A percentile compares a stretch with the other conserved stretches of the same genome.
These are phyloP conservation scores for Leccinum sublutescens DNA, from an alignment of 768 basidiomycete species.

Conservation along the genomic window DNA sequence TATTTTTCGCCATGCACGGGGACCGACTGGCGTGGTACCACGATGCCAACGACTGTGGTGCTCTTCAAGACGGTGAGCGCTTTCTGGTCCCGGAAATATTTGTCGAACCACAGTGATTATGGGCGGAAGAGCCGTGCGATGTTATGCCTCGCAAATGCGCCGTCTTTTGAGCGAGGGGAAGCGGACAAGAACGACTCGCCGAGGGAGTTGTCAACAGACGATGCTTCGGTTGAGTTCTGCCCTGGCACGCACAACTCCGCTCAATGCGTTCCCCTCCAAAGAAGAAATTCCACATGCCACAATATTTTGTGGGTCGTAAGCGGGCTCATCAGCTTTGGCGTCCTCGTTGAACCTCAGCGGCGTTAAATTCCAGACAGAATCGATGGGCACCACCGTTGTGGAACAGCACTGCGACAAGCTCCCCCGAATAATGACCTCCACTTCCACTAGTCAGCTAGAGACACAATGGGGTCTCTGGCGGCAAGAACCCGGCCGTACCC, in stretches of 20 bases:
- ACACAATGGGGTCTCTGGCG: not conserved
- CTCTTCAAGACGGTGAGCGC: constrained; percentile 10
- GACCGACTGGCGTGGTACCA: not conserved
- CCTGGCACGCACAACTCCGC: constrained; percentile 20
- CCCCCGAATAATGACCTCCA: not conserved
- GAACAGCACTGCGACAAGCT: not conserved
- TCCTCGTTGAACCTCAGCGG: not conserved
- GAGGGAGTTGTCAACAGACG: not conserved
- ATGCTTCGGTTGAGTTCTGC: not conserved
- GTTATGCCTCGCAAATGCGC: not conserved
- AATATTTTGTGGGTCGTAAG: not conserved
- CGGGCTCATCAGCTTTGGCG: not conserved
- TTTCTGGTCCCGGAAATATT: not conserved
- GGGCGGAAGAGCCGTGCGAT: constrained; percentile 13
- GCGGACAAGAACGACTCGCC: not conserved
- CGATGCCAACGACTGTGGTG: not conserved
- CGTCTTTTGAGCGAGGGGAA: not conserved
- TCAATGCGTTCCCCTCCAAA: constrained; percentile 5
- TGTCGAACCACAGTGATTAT: not conserved
- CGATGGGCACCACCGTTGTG: too few relatives aligned
- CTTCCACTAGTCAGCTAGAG: not conserved
- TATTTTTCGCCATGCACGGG: constrained; percentile 4
- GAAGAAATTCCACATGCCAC: constrained; percentile 16
- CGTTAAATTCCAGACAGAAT: not conserved
- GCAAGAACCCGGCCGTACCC: not conserved